phyloP scores from a whole-genome alignment of 305 asterid species.

The Ajuga reptans region DNA sequence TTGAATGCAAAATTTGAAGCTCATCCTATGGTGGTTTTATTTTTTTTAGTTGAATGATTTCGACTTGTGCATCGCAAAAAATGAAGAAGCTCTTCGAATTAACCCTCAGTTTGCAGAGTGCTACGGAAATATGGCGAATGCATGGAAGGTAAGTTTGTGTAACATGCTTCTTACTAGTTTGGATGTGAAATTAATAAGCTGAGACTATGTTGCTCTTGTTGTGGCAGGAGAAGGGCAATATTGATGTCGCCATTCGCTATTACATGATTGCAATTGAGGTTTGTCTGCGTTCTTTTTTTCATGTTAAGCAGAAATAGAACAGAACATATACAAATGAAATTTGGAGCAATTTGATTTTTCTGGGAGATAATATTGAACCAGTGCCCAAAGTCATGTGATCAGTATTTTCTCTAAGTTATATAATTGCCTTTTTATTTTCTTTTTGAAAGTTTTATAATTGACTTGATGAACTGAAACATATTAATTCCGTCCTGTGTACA shows the following conservation, averaged over 20 bases:
- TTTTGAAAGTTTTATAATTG: too few species aligned
- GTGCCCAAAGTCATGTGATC: conserved; percentile 1
- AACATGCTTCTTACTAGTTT: conserved; percentile 16
- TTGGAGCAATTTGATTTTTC: neutral
- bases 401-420: neutral
- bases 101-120: conserved; percentile 97
- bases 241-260: conserved; percentile 87
- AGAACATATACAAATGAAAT: neutral
- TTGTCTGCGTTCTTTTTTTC: conserved; percentile 20
- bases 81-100: conserved; percentile 85
- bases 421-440: too few species aligned
- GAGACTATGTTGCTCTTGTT: conserved; percentile 17
- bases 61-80: conserved; percentile 76
- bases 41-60: conserved; percentile 71
- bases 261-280: conserved; percentile 96
- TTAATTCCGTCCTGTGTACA: too few species aligned
- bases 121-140: conserved; percentile 98
- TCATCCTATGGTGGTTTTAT: conserved; percentile 5
- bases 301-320: neutral
- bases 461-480: too few species aligned
- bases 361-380: neutral
- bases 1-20: conserved; percentile 14
- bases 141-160: conserved; percentile 67
- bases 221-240: conserved; percentile 89
- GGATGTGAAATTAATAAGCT: conserved; percentile 12